Percentiles rank a stretch among this genome's conserved stretches.
phyloP scores from a whole-genome alignment of 768 basidiomycete genomes.

The Pisolithus sp. region DNA sequence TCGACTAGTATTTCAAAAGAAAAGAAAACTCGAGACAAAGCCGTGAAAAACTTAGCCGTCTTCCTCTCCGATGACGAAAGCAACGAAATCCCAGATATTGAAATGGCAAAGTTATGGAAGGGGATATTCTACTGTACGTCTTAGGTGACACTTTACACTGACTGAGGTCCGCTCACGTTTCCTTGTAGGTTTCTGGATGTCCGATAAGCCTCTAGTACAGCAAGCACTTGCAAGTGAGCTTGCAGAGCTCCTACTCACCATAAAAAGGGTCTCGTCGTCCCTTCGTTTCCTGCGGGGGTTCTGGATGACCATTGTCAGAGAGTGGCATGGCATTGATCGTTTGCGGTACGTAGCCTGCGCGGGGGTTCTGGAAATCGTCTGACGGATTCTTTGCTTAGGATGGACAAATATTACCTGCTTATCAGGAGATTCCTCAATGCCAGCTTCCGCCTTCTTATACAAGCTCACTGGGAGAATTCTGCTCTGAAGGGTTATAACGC shows the following conservation, averaged over 20 bases:
- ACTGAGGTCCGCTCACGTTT: conserved; percentile 2
- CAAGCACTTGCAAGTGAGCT: conserved; percentile 84
- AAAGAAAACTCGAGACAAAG: conserved; percentile 88
- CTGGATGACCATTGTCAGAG: conserved; percentile 84
- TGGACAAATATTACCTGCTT: conserved; percentile 98
- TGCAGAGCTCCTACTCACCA: conserved; percentile 71
- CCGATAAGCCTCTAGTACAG: conserved; percentile 95
- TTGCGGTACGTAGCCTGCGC: conserved; percentile 52
- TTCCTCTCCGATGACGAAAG: conserved; percentile 69
- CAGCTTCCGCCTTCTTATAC: conserved; percentile 72
- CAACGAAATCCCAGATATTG: conserved; percentile 56
- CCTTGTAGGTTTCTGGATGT: conserved; percentile 93
- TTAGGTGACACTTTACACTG: neutral
- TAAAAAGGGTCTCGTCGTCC: conserved; percentile 50
- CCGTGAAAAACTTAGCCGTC: conserved; percentile 66
- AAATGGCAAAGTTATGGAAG: conserved; percentile 95
- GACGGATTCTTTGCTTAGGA: conserved; percentile 38
- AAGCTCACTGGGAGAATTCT: conserved; percentile 57
- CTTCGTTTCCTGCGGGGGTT: conserved; percentile 81
- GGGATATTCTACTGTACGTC: conserved; percentile 90
- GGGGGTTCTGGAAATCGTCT: neutral
- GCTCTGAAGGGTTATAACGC: conserved; percentile 56
- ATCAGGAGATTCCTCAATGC: conserved; percentile 84
- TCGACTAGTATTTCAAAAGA: conserved; percentile 39
- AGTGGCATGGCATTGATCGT: conserved; percentile 92